phyloP scores from a whole-genome alignment of 306 rosid species.

The Trifolium repens region DNA sequence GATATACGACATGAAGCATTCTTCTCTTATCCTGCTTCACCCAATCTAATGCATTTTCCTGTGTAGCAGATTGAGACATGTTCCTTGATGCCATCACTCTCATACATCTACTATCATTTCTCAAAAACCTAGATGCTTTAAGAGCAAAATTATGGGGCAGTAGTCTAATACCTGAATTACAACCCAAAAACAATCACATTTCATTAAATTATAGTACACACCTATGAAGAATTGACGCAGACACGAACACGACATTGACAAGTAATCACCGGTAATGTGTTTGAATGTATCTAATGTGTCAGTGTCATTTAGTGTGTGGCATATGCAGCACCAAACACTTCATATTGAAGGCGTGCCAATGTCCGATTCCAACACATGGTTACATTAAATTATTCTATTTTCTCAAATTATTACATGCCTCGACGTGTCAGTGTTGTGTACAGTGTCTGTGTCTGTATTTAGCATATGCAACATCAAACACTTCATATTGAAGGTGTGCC shows the following conservation, averaged over 20 bases:
- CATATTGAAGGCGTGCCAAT: neutral
- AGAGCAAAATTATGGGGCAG: slow-evolving; percentile 55
- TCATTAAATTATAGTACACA: slow-evolving; percentile 10
- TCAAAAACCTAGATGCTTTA: slow-evolving; percentile 59
- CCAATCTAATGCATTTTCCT: slow-evolving; percentile 81
- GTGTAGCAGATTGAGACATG: slow-evolving; percentile 53
- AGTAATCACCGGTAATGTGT: neutral
- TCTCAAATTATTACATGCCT: neutral
- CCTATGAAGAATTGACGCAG: neutral
- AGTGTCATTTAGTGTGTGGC: neutral
- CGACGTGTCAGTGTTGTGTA: neutral
- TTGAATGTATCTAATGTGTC: neutral
- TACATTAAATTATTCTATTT: neutral
- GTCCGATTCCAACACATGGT: neutral
- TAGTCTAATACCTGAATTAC: slow-evolving; percentile 57
- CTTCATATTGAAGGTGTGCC: neutral
- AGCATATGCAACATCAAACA: neutral
- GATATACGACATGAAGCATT: slow-evolving; percentile 85
- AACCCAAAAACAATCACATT: slow-evolving; percentile 41
- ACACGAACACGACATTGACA: neutral
- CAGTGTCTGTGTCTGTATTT: neutral
- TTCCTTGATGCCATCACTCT: slow-evolving; percentile 53
- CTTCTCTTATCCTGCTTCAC: slow-evolving; percentile 73
- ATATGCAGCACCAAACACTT: neutral
- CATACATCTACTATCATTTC: slow-evolving; percentile 50